These are phyloP conservation scores for Phaeotremella fagi DNA, from an alignment of 768 basidiomycete genomes.

Conservation along the genomic window DNA sequence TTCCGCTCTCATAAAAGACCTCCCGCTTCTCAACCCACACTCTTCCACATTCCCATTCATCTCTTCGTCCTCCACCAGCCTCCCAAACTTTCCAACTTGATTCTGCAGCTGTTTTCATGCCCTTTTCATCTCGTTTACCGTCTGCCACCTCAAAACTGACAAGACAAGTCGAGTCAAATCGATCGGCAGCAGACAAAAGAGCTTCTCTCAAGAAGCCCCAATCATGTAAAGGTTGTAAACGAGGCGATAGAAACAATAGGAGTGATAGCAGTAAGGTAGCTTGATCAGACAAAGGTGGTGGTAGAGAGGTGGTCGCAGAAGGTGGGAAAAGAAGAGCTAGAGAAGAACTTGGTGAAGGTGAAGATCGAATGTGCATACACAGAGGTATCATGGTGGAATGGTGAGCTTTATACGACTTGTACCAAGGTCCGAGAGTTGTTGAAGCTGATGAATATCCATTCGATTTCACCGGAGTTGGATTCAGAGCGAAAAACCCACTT, in stretches of 20 bases:
- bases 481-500: slow-evolving; percentile 48
- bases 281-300: slow-evolving; percentile 54
- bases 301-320: slow-evolving; percentile 22
- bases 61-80: slow-evolving; percentile 49
- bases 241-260: slow-evolving; percentile 65
- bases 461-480: slow-evolving; percentile 2
- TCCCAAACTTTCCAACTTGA: slow-evolving; percentile 81
- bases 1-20: slow-evolving; percentile 79
- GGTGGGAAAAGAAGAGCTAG: slow-evolving; percentile 58
- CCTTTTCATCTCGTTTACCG: slow-evolving; percentile 62
- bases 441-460: background rate
- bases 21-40: slow-evolving; percentile 95
- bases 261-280: slow-evolving; percentile 69
- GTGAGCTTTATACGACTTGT: slow-evolving; percentile 46
- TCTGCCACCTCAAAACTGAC: slow-evolving; percentile 86
- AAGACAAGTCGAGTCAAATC: slow-evolving; percentile 82
- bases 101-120: slow-evolving; percentile 75
- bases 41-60: slow-evolving; percentile 83
- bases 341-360: slow-evolving; percentile 56
- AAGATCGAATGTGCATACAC: slow-evolving; percentile 54
- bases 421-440: slow-evolving; percentile 13
- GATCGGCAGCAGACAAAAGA: slow-evolving; percentile 72
- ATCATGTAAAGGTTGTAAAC: slow-evolving; percentile 64
- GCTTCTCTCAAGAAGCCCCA: slow-evolving; percentile 63
- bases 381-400: slow-evolving; percentile 48